Base-by-base conservation (phyloP, 2,329 filamentous ascomycete species). In the Rhynchosporium graminicola region DNA sequence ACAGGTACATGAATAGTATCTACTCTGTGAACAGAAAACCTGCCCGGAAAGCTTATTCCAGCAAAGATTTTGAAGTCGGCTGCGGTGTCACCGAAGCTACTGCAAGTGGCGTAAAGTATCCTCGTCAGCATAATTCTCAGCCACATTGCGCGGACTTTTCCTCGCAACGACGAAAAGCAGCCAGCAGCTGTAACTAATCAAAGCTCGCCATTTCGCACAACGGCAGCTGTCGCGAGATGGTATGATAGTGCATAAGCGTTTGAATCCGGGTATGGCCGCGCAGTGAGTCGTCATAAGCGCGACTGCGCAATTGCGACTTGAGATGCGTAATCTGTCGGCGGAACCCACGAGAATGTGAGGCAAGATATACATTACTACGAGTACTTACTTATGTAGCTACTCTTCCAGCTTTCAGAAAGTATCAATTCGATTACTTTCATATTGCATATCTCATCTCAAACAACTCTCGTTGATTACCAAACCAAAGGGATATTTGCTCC, bases 241-340 rank as follows among this genome's bases (percentile, higher is more conserved):
- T 1, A 15, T 8, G 10, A 4, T 36, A 20, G 28, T 36, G 36
- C 15, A 20, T 13, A 1, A 5, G 46, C 26, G 26, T 26, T 13
- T 20, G 36, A 54, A 5, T 42, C 33, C 36, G 33, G 51, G 13
- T 13, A 40, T 15, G 8, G 38, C 3, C 12, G 51, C 20, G 33
- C 50, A 52, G 36, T 40, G 51, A 33, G n/a, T 54, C 51, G 51
- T 54, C 51, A 54, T 54, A 36, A 54, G 50, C 33, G 33, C 38
- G 51, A 54, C 51, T 54, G 51, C 51, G 51, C 15, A 52, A 36
- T 10, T 20, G 33, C 36, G 36, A 42, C 33, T 54, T 20, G 1
- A 29, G 33, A 15, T 54, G 50, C 36, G 51, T 54, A 54, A 54
- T 28, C 36, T 10, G 36, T 29, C 26, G 36, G 51, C 20, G 36